These are phyloP conservation scores for Penicillium canariense DNA, from an alignment of 495 filamentous ascomycete genomes.

Conservation along the genomic window DNA sequence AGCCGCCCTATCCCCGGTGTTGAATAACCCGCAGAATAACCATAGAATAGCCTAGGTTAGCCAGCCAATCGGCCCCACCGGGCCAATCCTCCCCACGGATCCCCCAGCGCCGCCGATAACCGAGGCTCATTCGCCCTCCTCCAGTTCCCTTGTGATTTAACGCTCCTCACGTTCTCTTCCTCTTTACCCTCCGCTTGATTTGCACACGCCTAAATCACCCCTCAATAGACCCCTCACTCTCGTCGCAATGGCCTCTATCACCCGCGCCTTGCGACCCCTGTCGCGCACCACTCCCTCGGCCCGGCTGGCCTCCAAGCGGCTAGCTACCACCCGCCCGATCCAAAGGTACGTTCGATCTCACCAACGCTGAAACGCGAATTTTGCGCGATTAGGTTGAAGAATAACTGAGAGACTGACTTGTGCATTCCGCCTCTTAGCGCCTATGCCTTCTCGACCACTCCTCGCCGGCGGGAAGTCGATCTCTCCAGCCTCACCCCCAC, in stretches of 20 bases:
- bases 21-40: not conserved
- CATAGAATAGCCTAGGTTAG: conserved; percentile 1
- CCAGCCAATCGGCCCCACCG: not conserved
- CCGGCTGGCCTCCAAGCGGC: conserved; percentile 44
- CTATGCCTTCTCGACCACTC: conserved; percentile 70
- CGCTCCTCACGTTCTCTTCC: conserved; percentile 13
- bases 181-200: conserved; percentile 12
- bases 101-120: conserved; percentile 36
- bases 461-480: conserved; percentile 57
- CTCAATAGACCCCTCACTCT: conserved; percentile 4
- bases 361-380: not conserved
- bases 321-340: conserved; percentile 36
- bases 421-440: conserved; percentile 37
- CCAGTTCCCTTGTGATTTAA: conserved; percentile 34
- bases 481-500: conserved; percentile 76
- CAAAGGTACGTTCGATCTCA: conserved; percentile 39
- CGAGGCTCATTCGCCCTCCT: conserved; percentile 27
- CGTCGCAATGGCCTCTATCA: conserved; percentile 65
- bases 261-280: conserved; percentile 65
- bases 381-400: not conserved
- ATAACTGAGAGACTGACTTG: conserved; percentile 19
- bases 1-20: too few relatives aligned
- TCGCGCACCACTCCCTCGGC: conserved; percentile 54
- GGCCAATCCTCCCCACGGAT: conserved; percentile 22
- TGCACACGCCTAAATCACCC: not conserved